Evolutionary conservation across 176 grass and related monocot genomes (phyloP).

Genomic region (Hyparrhenia diplandra): DNA sequence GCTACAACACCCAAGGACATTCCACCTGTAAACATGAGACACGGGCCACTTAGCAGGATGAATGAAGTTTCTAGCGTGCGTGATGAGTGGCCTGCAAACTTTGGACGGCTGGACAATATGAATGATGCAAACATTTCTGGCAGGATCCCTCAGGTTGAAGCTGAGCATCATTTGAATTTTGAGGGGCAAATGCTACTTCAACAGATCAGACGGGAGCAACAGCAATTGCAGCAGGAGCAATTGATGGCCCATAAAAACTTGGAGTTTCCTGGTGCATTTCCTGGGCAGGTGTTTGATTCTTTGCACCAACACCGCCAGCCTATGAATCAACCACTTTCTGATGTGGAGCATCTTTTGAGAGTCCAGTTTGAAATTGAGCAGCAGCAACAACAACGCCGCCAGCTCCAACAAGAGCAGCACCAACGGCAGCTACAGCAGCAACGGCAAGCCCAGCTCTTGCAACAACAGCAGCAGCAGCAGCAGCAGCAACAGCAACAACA

Average conservation of each 20-base stretch:
- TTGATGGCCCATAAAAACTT: constrained; percentile 54
- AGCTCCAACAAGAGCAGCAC: constrained; percentile 73
- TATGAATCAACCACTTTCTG: constrained; percentile 53
- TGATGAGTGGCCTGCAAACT: constrained; percentile 54
- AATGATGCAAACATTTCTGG: constrained; percentile 53
- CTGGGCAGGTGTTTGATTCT: constrained; percentile 41
- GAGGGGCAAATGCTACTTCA: constrained; percentile 69
- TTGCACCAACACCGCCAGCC: constrained; percentile 49
- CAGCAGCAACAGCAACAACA: constrained; percentile 74
- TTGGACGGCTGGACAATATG: constrained; percentile 37
- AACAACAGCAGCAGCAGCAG: constrained; percentile 49
- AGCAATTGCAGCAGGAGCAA: constrained; percentile 51
- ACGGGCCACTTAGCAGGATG: constrained; percentile 38
- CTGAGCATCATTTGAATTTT: constrained; percentile 64
- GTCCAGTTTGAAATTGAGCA: constrained; percentile 83
- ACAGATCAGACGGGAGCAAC: constrained; percentile 66
- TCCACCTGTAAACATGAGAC: constrained; percentile 46
- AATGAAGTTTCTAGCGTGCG: constrained; percentile 30
- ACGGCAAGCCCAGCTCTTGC: constrained; percentile 55
- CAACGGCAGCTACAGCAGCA: constrained; percentile 74
- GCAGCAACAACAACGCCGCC: constrained; percentile 55
- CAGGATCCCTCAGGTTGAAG: constrained; percentile 45
- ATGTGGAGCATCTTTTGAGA: constrained; percentile 64
- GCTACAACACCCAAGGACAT: constrained; percentile 48
- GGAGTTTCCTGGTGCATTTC: constrained; percentile 50